Conservation (phyloP, 345 rosid genomes). For the Eucalyptus marginata region DNA sequence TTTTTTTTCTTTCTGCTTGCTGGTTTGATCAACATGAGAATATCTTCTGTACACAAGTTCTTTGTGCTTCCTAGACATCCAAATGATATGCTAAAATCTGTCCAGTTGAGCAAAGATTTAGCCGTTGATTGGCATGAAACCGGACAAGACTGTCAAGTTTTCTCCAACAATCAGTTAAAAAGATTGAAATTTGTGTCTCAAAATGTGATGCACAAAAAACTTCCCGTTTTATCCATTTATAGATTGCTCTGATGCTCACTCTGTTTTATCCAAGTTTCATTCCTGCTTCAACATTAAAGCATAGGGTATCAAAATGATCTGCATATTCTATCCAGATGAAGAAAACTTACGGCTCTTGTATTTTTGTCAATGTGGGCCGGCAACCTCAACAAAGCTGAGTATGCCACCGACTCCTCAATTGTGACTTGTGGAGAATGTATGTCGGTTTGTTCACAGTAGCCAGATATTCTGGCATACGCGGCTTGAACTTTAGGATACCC, state of each 20-base stretch:
- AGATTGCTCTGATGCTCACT: neutral
- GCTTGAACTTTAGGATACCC: constrained; percentile 49
- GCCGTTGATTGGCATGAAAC: neutral
- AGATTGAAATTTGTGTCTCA: neutral
- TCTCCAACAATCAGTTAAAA: neutral
- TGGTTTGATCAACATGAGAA: neutral
- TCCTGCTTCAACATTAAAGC: neutral
- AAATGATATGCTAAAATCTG: neutral
- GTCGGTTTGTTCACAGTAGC: constrained; percentile 54
- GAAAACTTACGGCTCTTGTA: constrained; percentile 13
- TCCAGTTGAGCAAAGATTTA: neutral
- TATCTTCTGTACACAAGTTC: neutral
- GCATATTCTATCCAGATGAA: neutral
- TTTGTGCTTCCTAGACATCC: neutral
- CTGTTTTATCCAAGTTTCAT: neutral
- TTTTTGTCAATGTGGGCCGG: constrained; percentile 9
- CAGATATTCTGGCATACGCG: constrained; percentile 50
- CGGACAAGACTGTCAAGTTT: neutral
- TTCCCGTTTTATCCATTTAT: neutral
- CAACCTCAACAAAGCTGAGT: constrained; percentile 42
- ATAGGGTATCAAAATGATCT: neutral
- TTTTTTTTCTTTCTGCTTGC: neutral
- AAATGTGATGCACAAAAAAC: neutral
- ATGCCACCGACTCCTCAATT: constrained; percentile 34
- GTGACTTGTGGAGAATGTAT: constrained; percentile 57